Evolutionary conservation across 2,329 filamentous ascomycete genomes (phyloP).

Genomic region (Apiospora phragmitis): DNA sequence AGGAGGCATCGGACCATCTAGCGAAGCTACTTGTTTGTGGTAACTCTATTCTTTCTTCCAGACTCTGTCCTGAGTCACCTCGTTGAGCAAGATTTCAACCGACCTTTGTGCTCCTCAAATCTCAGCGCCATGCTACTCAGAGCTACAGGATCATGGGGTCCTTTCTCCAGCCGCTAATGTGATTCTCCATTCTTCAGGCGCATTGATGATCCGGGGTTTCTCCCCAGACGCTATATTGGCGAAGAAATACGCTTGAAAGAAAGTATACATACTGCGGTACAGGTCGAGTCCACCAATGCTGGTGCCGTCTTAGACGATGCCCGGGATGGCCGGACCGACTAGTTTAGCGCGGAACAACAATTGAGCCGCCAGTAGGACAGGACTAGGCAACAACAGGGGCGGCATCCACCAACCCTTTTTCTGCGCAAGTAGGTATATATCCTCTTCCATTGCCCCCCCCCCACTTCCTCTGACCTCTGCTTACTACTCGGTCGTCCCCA

Average conservation of each 20-base stretch:
- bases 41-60: too few species aligned
- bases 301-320: background rate
- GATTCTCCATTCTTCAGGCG: too few species aligned
- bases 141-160: too few species aligned
- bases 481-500: background rate
- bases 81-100: too few species aligned
- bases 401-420: background rate
- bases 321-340: background rate
- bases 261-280: background rate
- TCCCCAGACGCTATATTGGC: too few species aligned
- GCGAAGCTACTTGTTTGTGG: background rate
- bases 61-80: too few species aligned
- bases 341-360: background rate
- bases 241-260: background rate
- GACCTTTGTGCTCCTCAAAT: too few species aligned
- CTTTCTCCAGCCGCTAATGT: too few species aligned
- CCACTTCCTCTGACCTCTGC: background rate
- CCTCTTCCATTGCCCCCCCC: background rate
- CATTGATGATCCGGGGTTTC: too few species aligned
- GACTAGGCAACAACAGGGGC: background rate
- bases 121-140: too few species aligned
- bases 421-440: background rate
- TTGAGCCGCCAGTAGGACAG: background rate
- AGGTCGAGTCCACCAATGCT: background rate
- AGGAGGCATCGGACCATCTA: background rate